Percentiles rank a stretch among this genome's conserved stretches.
Conservation (phyloP, 2,329 filamentous ascomycete genomes). For the Myriosclerotinia curreyana region DNA sequence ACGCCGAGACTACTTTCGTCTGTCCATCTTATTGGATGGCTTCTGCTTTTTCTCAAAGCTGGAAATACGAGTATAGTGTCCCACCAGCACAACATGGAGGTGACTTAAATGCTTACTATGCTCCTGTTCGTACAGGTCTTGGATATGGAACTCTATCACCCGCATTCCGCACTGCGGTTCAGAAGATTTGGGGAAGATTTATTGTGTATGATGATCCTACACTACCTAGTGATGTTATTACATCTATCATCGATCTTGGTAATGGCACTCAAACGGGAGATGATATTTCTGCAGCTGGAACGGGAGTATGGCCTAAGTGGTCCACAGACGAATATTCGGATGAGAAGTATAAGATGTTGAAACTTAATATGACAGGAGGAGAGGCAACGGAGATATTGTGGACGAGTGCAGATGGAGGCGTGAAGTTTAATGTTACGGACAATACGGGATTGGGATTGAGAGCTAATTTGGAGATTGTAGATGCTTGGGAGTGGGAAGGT, state of each 20-base stretch:
- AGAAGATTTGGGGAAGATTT: slow-evolving; percentile 28
- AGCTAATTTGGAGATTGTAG: slow-evolving; percentile 25
- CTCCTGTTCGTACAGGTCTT: slow-evolving; percentile 26
- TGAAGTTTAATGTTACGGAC: slow-evolving; percentile 4
- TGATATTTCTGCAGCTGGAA: not conserved
- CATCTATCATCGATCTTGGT: not conserved
- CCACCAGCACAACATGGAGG: slow-evolving; percentile 40
- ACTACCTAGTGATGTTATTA: not conserved
- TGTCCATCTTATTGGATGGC: slow-evolving; percentile 54
- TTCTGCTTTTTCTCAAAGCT: slow-evolving; percentile 43
- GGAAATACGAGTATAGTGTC: slow-evolving; percentile 47
- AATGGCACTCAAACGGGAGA: slow-evolving; percentile 3
- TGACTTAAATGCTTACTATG: slow-evolving; percentile 40
- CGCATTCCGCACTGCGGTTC: slow-evolving; percentile 21
- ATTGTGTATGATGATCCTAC: slow-evolving; percentile 18
- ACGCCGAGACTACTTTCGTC: slow-evolving; percentile 49
- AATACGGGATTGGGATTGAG: not conserved
- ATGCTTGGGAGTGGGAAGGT: slow-evolving; percentile 29
- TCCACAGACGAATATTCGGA: not conserved
- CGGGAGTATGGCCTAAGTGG: slow-evolving; percentile 8
- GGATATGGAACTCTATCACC: slow-evolving; percentile 21
- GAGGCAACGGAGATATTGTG: not conserved
- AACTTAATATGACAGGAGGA: slow-evolving; percentile 17
- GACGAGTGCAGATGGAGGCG: slow-evolving; percentile 7
- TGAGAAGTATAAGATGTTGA: slow-evolving; percentile 12